A percentile compares a stretch with the other conserved stretches of the same genome.
Evolutionary conservation across 129 eudicot species (phyloP).

Genomic region (Calendula officinalis): DNA sequence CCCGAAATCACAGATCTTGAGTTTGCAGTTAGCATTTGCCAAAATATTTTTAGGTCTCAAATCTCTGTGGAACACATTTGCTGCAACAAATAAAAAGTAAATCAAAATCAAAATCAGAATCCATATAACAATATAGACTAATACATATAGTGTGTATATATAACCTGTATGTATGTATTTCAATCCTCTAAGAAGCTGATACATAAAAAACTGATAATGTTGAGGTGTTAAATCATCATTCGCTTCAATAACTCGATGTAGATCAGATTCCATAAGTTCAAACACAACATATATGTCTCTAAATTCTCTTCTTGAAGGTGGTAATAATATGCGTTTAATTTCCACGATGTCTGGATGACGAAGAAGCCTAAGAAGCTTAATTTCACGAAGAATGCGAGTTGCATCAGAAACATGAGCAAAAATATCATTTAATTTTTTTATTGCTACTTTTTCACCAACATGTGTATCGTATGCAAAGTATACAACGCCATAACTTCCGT

Average conservation of each 20-base stretch:
- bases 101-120: no score
- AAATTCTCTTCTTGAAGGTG: neutral
- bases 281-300: neutral
- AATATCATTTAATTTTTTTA: neutral
- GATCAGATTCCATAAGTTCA: no score
- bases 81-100: no score
- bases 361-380: slow-evolving; percentile 1
- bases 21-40: neutral
- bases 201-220: neutral
- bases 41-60: neutral
- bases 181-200: neutral
- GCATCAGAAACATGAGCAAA: neutral
- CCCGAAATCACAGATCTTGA: neutral
- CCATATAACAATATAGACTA: no score
- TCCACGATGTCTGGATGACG: neutral
- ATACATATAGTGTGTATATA: neutral
- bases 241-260: neutral
- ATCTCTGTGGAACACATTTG: neutral
- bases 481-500: neutral
- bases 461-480: neutral
- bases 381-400: neutral
- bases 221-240: neutral
- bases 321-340: neutral
- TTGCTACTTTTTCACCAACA: neutral
- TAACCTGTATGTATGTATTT: neutral